Evolutionary conservation across 768 basidiomycete genomes (phyloP).

Genomic region (Lanmaoa pseudosensibilis): DNA sequence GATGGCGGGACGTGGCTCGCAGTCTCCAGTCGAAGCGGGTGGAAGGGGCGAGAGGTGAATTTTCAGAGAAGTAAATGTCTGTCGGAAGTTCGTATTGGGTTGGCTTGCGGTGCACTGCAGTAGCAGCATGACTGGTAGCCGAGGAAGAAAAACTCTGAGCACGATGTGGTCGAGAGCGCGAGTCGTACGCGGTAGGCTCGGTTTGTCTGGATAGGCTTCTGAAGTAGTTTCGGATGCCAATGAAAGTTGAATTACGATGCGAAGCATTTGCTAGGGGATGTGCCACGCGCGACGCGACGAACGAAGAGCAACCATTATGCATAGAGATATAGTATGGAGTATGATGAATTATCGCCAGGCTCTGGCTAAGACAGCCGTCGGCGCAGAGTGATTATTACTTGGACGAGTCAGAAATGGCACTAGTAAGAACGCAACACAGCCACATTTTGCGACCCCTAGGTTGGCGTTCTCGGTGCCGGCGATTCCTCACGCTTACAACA

Average conservation of each 20-base stretch:
- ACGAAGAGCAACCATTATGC: slow-evolving; percentile 12
- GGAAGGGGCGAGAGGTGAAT: slow-evolving; percentile 27
- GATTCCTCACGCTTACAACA: not conserved
- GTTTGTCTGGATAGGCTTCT: slow-evolving; percentile 14
- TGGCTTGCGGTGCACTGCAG: slow-evolving; percentile 12
- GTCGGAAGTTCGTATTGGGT: slow-evolving; percentile 24
- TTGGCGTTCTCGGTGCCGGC: too few species aligned
- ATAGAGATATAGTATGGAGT: slow-evolving; percentile 5
- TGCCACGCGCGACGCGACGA: not conserved
- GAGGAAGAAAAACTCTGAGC: slow-evolving; percentile 19
- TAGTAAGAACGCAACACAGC: slow-evolving; percentile 11
- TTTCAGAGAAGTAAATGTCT: slow-evolving; percentile 32
- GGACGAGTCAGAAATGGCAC: not conserved
- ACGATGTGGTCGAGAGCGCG: not conserved
- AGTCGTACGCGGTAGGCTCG: not conserved
- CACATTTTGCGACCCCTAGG: slow-evolving; percentile 4
- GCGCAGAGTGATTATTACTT: not conserved
- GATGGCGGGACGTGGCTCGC: slow-evolving; percentile 49
- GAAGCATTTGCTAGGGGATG: slow-evolving; percentile 9
- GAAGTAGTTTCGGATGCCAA: slow-evolving; percentile 35
- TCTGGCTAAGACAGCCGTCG: not conserved
- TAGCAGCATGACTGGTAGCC: not conserved
- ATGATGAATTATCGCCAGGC: not conserved
- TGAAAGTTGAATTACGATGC: slow-evolving; percentile 24
- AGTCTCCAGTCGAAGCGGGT: slow-evolving; percentile 62